These are phyloP conservation scores for Alloteropsis semialata DNA, from an alignment of 176 grass and related monocot genomes.

Conservation along the genomic window DNA sequence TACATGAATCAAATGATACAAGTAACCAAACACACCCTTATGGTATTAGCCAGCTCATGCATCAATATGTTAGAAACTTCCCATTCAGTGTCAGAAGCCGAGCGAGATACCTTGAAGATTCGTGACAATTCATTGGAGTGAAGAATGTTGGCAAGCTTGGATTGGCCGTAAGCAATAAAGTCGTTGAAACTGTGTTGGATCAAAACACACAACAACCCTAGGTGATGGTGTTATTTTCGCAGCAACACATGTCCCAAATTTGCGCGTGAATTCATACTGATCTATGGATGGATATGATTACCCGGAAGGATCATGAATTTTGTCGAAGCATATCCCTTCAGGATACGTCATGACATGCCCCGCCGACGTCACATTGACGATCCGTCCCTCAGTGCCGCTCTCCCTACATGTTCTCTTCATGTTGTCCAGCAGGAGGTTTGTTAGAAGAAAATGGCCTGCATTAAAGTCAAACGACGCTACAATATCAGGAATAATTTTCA, in stretches of 20 bases:
- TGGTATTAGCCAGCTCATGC: not conserved
- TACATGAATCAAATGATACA: too few relatives aligned
- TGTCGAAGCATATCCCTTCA: conserved; percentile 66
- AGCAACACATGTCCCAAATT: not conserved
- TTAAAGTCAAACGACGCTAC: not conserved
- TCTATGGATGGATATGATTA: conserved; percentile 11
- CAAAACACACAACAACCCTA: not conserved
- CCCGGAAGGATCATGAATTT: conserved; percentile 57
- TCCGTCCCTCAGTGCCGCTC: conserved; percentile 63
- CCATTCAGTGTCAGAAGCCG: not conserved
- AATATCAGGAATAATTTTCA: too few relatives aligned
- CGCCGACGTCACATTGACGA: conserved; percentile 59
- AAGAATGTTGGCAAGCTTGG: conserved; percentile 92
- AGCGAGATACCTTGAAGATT: conserved; percentile 47
- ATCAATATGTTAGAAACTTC: not conserved
- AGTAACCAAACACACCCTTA: not conserved
- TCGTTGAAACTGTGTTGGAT: conserved; percentile 47
- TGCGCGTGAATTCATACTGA: too few relatives aligned
- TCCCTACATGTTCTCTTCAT: conserved; percentile 60
- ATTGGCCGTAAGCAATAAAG: conserved; percentile 65
- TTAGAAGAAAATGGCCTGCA: conserved; percentile 87
- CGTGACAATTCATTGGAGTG: conserved; percentile 65
- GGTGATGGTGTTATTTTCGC: not conserved
- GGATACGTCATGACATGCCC: conserved; percentile 50
- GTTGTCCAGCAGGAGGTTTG: conserved; percentile 67